Base-by-base conservation (phyloP, 2,329 filamentous ascomycete species). In the Knufia fluminis region DNA sequence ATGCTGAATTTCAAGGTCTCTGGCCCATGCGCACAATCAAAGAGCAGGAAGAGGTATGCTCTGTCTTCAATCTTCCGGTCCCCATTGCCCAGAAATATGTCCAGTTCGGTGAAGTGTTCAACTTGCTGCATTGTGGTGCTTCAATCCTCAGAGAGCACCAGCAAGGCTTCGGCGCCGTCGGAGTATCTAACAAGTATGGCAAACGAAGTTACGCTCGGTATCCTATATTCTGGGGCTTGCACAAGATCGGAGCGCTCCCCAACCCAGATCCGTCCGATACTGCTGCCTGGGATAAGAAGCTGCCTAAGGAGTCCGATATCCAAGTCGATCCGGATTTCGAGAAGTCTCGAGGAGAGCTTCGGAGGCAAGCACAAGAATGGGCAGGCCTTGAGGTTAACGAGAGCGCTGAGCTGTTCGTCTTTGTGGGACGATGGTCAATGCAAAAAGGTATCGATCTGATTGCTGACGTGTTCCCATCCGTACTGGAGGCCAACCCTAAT, bases 381-480 rank as follows among this genome's bases (percentile, higher is more conserved):
- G 80, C 81, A 38, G 78, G 78, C 12, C 69, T 85, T 1, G 70
- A 81, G 2, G 71, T 79, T 47, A 74, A 80, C 55, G 74, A 79
- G 1, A 70, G 78, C 33, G 80, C 81, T 1, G 79, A 84, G 51
- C 69, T 85, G 7, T 75, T 84, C 54, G 80, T 84, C 7, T 85
- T 85, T 56, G 80, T 84, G 39, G 80, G 80, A 51, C 75, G 80
- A 54, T 85, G 80, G 81, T 80, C 76, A 8, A 76, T 81, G 71
- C 80, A 85, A 59, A 85, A 85, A 62, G 80, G 80, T 47, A 72
- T 84, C 46, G 80, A 85, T 60, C 67, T 84, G 44, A 83, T 84
- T 57, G 80, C 80, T 16, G 80, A 84, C 58, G 78, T 83, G 33
- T 80, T 83, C 63, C 79, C 80, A 17, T 71, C 73, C 24, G 70